Base-by-base conservation (phyloP, 1,284 basidiomycete genomes). In the Coniferiporia weirii region DNA sequence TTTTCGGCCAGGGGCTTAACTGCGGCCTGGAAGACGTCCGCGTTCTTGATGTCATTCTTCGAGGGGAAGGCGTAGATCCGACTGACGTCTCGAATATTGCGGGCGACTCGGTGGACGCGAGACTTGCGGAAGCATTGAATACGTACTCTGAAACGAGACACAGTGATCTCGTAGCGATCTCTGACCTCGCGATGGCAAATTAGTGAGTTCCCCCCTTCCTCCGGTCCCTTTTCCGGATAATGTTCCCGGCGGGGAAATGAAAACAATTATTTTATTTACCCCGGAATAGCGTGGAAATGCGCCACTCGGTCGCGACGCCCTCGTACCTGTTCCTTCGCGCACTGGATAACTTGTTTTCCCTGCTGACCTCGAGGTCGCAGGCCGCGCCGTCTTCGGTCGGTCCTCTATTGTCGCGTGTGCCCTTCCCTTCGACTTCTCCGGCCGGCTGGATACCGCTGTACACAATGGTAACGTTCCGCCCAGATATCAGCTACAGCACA, bases 1-100 rank as follows among this genome's bases (percentile, higher is more conserved):
- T 99, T 76, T 99, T 96, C 72, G 96, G 95, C 20, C 96, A 99
- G 78, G 96, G 96, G 17, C 81, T 99, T 65, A 99, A 99, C 71
- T 98, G 95, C 70, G 96, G 96, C 9, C 82, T 99, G 58, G 96
- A 99, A 75, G 96, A 99, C 72, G 95, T 99, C 61, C 85, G 96
- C 63, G 85, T 98, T 52, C 80, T 99, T 64, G 83, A 86, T 60
- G 79, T 85, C 35, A 75, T 94, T 58, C 79, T 98, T 65, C 82
- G 85, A 60, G 79, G 84, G 61, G 83, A 88, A 69, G 77, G 78
- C 17, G 86, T 94, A 60, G 73, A 80, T 62, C 67, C 75, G 13
- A 65, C 66, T 20, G 68, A 52, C 54, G 54, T 34, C 35, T 68
- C 78, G 57, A 72, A 65, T 53, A 61, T 60, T 61, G 64, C 72